Conservation (phyloP, 2,329 filamentous ascomycete genomes). For the Neofusicoccum ribis region DNA sequence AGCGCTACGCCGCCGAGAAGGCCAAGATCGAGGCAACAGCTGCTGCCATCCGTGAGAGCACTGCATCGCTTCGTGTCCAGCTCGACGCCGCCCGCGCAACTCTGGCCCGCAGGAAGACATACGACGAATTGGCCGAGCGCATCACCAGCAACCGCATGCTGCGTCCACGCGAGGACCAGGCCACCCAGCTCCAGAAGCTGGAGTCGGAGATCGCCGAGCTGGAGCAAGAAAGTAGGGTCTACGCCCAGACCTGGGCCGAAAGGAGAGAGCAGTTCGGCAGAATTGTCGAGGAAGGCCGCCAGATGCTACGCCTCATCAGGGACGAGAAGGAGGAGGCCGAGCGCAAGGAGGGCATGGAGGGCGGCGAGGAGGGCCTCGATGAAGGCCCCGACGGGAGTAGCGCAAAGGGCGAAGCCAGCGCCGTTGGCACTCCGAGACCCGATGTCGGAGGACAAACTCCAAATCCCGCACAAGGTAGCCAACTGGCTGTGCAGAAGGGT, state of each 20-base stretch:
- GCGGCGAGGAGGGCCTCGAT: conserved; percentile 38
- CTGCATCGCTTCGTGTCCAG: conserved; percentile 68
- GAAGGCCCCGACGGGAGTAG: conserved; percentile 42
- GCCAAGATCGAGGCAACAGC: conserved; percentile 76
- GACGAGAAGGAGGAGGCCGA: conserved; percentile 96
- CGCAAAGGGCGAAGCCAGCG: conserved; percentile 39
- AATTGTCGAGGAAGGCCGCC: conserved; percentile 89
- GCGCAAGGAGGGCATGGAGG: conserved; percentile 68
- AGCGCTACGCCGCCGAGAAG: conserved; percentile 80
- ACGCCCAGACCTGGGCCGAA: conserved; percentile 81
- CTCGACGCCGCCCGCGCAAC: conserved; percentile 72
- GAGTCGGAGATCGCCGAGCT: conserved; percentile 86
- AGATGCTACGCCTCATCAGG: conserved; percentile 79
- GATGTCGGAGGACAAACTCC: conserved; percentile 33
- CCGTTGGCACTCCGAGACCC: conserved; percentile 47
- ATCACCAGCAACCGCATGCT: conserved; percentile 81
- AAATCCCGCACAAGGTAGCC: neutral
- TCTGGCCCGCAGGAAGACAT: conserved; percentile 76
- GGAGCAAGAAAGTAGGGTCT: conserved; percentile 78
- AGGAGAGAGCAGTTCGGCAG: conserved; percentile 81
- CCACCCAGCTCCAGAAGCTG: conserved; percentile 73
- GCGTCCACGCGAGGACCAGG: conserved; percentile 80
- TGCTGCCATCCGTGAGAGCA: conserved; percentile 74
- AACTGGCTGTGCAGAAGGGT: conserved; percentile 5
- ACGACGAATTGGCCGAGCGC: conserved; percentile 83